phyloP scores from a whole-genome alignment of 495 filamentous ascomycete species.

The Aspergillus heteromorphus region DNA sequence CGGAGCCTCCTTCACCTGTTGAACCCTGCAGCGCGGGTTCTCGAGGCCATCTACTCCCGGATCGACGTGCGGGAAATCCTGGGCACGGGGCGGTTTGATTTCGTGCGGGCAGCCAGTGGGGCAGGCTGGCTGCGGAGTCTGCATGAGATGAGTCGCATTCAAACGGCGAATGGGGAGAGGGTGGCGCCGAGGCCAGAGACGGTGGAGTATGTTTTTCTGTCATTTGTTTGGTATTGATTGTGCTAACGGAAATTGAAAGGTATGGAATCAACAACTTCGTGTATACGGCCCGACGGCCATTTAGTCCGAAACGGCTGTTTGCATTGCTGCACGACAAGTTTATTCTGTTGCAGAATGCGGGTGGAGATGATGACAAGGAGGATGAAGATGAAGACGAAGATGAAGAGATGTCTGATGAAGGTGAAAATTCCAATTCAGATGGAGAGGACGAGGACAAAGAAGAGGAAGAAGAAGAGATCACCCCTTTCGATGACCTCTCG shows the following conservation, averaged over 20 bases:
- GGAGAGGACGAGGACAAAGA: conserved; percentile 34
- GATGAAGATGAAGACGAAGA: conserved; percentile 33
- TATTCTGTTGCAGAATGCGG: conserved; percentile 43
- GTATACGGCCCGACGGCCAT: conserved; percentile 47
- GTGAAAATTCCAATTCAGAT: conserved; percentile 17
- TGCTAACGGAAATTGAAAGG: conserved; percentile 10
- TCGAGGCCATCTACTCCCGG: conserved; percentile 40
- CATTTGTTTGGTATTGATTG: background rate
- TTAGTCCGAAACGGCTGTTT: conserved; percentile 47
- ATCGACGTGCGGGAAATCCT: conserved; percentile 48
- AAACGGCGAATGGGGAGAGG: conserved; percentile 36
- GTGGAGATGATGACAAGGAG: conserved; percentile 34
- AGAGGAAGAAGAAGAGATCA: conserved; percentile 21
- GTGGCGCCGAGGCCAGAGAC: conserved; percentile 53
- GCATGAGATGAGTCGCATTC: conserved; percentile 44
- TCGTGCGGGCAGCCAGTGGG: conserved; percentile 37
- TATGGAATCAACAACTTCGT: conserved; percentile 55
- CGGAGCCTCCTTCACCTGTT: conserved; percentile 39
- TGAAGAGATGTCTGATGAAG: conserved; percentile 32
- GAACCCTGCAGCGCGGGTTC: conserved; percentile 47
- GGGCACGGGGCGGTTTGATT: conserved; percentile 43
- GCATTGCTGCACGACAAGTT: conserved; percentile 50
- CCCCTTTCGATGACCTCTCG: conserved; percentile 34
- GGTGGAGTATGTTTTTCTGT: conserved; percentile 36
- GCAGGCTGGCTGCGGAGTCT: conserved; percentile 46